phyloP scores from a whole-genome alignment of 208 protist species.

The Crithidia bombi region DNA sequence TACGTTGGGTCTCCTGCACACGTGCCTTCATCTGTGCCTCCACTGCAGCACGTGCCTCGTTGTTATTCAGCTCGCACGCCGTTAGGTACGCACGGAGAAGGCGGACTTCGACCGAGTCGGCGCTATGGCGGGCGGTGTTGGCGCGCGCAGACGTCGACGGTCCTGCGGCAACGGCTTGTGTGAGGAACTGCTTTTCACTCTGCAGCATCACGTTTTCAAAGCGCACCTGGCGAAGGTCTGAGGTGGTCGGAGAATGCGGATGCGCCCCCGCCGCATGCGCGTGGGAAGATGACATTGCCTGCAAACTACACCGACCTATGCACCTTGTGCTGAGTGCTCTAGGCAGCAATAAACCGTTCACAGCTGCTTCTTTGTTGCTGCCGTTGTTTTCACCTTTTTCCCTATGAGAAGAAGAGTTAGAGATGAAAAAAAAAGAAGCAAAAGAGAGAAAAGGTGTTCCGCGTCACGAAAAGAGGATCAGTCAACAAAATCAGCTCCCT shows the following conservation, averaged over 20 bases:
- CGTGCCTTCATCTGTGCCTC: conserved; percentile 45
- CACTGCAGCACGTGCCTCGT: conserved; percentile 27
- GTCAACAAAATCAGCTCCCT: no score
- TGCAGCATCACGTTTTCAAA: conserved; percentile 54
- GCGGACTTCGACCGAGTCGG: conserved; percentile 41
- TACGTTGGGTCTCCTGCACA: conserved; percentile 23
- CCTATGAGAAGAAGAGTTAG: no score
- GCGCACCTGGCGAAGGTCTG: conserved; percentile 41
- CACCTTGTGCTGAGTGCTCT: no score
- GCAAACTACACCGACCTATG: no score
- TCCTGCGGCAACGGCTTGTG: conserved; percentile 35
- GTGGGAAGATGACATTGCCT: conserved; percentile 3
- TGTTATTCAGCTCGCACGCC: conserved; percentile 41
- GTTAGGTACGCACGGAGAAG: conserved; percentile 55
- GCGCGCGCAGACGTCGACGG: conserved; percentile 51
- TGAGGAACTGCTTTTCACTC: conserved; percentile 53
- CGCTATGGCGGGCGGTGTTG: conserved; percentile 52
- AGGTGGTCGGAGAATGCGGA: not conserved
- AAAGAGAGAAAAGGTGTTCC: no score
- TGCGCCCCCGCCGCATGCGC: not conserved
- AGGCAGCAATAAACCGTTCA: no score
- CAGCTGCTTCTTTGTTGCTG: not conserved
- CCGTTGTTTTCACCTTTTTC: no score
- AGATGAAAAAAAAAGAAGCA: no score
- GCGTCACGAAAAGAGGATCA: no score